Evolutionary conservation across 208 protist species (phyloP).

Genomic region (Acanthamoeba royreba): DNA sequence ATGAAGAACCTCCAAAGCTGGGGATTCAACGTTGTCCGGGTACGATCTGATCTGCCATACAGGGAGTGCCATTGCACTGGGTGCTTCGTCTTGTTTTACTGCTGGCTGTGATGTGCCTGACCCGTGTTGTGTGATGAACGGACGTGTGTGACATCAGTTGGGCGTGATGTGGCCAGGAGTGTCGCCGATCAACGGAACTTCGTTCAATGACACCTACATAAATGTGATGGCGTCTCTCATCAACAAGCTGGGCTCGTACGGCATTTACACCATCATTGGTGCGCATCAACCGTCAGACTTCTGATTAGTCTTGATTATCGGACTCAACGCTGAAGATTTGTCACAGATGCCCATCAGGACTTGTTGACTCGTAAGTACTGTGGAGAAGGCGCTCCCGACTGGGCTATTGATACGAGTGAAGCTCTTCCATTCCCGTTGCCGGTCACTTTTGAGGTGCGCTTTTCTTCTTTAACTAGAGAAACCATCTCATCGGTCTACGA

Average conservation of each 20-base stretch:
- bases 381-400: slow-evolving; percentile 71
- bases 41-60: slow-evolving; percentile 38
- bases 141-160: not conserved
- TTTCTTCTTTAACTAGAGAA: not conserved
- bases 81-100: not conserved
- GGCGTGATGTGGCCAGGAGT: slow-evolving; percentile 74
- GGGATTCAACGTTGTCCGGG: slow-evolving; percentile 59
- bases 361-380: slow-evolving; percentile 62
- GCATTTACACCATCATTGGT: slow-evolving; percentile 60
- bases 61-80: not conserved
- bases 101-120: not conserved
- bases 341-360: slow-evolving; percentile 68
- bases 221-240: slow-evolving; percentile 54
- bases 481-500: not conserved
- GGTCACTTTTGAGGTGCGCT: too few relatives aligned
- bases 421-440: too few relatives aligned
- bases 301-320: not conserved
- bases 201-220: slow-evolving; percentile 65
- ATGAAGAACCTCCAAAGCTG: slow-evolving; percentile 56
- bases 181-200: slow-evolving; percentile 34
- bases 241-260: slow-evolving; percentile 2
- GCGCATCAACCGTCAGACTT: not conserved
- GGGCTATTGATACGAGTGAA: slow-evolving; percentile 47
- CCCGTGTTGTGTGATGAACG: not conserved
- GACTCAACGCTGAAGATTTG: not conserved